Evolutionary conservation across 1,284 basidiomycete species (phyloP), one percentile per base, ranked within the genome.

Genomic region (Melampsora larici-populina): DNA sequence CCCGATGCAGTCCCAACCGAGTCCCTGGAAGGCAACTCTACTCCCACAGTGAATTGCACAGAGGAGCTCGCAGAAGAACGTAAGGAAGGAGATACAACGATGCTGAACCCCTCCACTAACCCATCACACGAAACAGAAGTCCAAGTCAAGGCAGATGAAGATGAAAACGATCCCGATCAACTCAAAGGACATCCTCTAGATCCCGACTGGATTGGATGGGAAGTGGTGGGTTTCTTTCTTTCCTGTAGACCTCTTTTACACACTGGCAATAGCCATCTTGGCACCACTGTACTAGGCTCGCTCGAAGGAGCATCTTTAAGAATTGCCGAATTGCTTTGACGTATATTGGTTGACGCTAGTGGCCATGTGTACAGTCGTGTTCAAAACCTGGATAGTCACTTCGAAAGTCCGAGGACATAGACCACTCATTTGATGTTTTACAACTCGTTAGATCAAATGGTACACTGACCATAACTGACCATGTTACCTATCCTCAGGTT

Each of bases 121-220:
- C 24, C 24, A 29, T 29, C 55, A 60, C 2, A 24, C 13, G n/a
- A 29, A 60, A 24, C n/a, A 29, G 21, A 24, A 29, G 21, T 60
- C 8, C 43, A 46, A 46, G 55, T 60, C n/a, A 9, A 29, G 24
- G 55, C 55, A 11, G 36, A 40, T 11, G 36, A 40, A 40, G 55
- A 24, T 24, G 55, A 60, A 24, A 24, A 60, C 5, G 24, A 60
- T 29, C 21, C 36, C 36, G 65, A 43, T 46, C 74, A 68, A 40
- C n/a, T 68, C 24, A 77, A 70, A 60, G 74, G 66, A 5, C 74
- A 70, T 68, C 73, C 73, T 13, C 66, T 77, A 6, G 74, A 77
- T 62, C 66, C 74, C 29, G 58, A 70, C 33, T 77, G 74, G 74
- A 77, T 77, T n/a, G 74, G 67, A 70, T 77, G 74, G 74, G 74